Evolutionary conservation across 305 asterid genomes (phyloP).

Genomic region (Fraxinus sp.): DNA sequence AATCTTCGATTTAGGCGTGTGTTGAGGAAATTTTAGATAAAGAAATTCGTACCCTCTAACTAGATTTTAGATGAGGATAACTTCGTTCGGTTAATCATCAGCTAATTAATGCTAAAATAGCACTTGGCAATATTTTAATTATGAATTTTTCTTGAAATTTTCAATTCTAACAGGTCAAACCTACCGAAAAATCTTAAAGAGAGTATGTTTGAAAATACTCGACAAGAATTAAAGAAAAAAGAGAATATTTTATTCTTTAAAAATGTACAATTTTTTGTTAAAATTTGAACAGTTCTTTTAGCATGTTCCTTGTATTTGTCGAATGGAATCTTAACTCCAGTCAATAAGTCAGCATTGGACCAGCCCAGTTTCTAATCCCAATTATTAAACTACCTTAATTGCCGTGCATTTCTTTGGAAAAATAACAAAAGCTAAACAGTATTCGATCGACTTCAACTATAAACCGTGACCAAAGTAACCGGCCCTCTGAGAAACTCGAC

Average conservation of each 20-base stretch:
- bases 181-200: background rate
- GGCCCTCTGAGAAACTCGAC: background rate
- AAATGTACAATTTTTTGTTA: background rate
- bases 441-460: background rate
- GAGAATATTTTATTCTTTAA: background rate
- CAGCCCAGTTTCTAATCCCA: background rate
- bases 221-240: background rate
- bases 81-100: background rate
- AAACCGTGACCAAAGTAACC: background rate
- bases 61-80: background rate
- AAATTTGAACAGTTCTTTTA: background rate
- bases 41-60: background rate
- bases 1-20: background rate
- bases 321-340: background rate
- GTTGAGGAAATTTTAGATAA: background rate
- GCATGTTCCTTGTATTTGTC: too few relatives aligned
- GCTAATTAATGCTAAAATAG: too few relatives aligned
- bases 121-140: too few relatives aligned
- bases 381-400: background rate
- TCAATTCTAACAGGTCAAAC: background rate
- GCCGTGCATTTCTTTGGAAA: background rate
- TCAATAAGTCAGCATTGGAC: background rate
- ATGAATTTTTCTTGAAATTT: too few relatives aligned
- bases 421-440: background rate
- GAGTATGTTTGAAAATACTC: background rate